Base-by-base conservation (phyloP, 1,284 basidiomycete species). In the Xerocomus cyaneibrunnescens region DNA sequence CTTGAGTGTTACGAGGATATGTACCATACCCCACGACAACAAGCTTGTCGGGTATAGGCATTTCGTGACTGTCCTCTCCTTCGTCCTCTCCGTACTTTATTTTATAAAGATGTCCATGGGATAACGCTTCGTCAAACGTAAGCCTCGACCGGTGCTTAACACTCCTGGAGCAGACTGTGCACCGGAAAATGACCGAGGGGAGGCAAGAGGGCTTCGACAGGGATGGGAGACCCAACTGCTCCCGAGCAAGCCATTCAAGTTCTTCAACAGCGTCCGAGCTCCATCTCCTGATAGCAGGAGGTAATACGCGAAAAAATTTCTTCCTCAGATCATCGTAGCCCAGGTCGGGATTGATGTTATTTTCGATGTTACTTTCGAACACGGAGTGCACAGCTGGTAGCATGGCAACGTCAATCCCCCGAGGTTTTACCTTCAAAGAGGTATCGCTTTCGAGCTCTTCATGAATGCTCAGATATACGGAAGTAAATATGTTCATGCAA, bases 101-200 rank as follows among this genome's bases (percentile, higher is more conserved):
- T 28, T 23, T 28, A 12, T 58, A 48, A 3, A 59, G 58, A 36
- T 60, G 55, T 0, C 1, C 6, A 25, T 59, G 60, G 5, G 31
- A 50, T 9, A 62, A 30, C 27, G 54, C 57, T 9, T 54, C 12
- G 14, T 54, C 46, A 19, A 62, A 57, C 23, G 16, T 13, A 3
- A 54, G 31, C 36, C 55, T 43, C 21, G 21, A 13, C 16, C 2
- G 17, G 25, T 1, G 17, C 12, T 22, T 17, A 19, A 6, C 6
- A 22, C 19, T 7, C 8, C 30, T 17, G 23, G 34, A 22, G 21
- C 57, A 57, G 22, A 3, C 8, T 14, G 16, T 57, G 36, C 57
- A 58, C 17, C 27, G 44, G 31, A 59, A 60, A 31, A 62, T 38
- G 7, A 62, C 47, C 7, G 31, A 54, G n/a, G 35, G 48, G 21